Base-by-base conservation (phyloP, 345 rosid genomes). In the Xanthoceras sorbifolium region DNA sequence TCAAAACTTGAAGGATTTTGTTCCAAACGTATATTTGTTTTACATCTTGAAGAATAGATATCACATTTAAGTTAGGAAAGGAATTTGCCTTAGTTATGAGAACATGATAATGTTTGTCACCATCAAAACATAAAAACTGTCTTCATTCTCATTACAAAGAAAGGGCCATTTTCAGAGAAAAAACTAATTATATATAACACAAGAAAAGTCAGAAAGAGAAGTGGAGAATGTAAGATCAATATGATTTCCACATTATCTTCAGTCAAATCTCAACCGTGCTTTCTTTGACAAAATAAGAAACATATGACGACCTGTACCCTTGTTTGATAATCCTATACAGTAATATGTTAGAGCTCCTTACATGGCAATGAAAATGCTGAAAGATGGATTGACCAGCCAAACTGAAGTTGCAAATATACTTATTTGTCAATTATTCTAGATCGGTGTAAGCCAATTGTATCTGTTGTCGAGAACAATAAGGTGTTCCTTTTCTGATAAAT, bases 1-100 rank as follows among this genome's bases (percentile, higher is more conserved):
- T 62, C 69, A 62, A 48, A 18, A 73, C 31, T 46, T 73, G 44
- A 73, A 46, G 42, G 18, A 62, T 62, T 73, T n/a, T 26, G 8
- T 61, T 61, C 22, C 20, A 17, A 18, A 20, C 6, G 7, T 11
- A 42, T 42, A 9, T 38, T 42, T 64, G 38, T 6, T 28, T 64
- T 28, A 28, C 32, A 11, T 26, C 17, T 28, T 28, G 9, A 60
- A 60, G 38, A 31, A 28, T 32, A 28, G 18, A 29, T 26, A 23
- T 63, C 15, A 29, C 38, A 29, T 63, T 28, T 63, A 9, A 31
- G 67, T 17, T 31, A 1, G 22, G 20, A 29, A n/a, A 64, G 22
- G 40, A 34, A 64, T 28, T 64, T 26, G 40, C 40, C 8, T 6
- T 62, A 28, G 7, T 64, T 31, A 15, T 64, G 20, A 28, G 12